phyloP scores from a whole-genome alignment of 768 basidiomycete species.

The Kondoa subrosea region DNA sequence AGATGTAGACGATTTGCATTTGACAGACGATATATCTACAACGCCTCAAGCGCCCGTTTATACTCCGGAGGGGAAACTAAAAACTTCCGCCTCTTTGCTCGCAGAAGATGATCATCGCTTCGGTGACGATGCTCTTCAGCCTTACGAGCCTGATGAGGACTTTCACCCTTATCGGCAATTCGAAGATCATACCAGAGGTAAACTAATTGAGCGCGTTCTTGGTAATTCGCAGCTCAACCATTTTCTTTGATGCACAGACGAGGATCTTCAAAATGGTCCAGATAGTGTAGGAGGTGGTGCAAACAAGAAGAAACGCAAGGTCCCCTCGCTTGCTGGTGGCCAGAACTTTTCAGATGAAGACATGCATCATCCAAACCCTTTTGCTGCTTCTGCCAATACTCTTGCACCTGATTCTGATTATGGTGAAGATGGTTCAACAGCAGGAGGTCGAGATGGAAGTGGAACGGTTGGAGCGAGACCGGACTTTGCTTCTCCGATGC shows the following conservation, averaged over 20 bases:
- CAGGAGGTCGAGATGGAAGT: no score
- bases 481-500: neutral
- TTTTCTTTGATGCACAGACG: neutral
- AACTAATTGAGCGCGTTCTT: neutral
- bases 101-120: neutral
- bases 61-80: neutral
- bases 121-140: neutral
- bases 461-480: neutral
- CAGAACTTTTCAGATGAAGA: neutral
- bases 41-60: neutral
- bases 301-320: conserved; percentile 8
- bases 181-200: neutral
- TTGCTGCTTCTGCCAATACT: neutral
- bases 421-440: no score
- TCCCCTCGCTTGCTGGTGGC: neutral
- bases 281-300: neutral
- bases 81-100: neutral
- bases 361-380: neutral
- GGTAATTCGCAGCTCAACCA: neutral
- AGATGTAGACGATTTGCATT: no score
- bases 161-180: neutral
- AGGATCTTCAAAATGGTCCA: neutral
- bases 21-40: neutral
- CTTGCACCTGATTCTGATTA: neutral
- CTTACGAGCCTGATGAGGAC: neutral